phyloP scores from a whole-genome alignment of 1,284 basidiomycete species.

The Fistulinella staudtii region DNA sequence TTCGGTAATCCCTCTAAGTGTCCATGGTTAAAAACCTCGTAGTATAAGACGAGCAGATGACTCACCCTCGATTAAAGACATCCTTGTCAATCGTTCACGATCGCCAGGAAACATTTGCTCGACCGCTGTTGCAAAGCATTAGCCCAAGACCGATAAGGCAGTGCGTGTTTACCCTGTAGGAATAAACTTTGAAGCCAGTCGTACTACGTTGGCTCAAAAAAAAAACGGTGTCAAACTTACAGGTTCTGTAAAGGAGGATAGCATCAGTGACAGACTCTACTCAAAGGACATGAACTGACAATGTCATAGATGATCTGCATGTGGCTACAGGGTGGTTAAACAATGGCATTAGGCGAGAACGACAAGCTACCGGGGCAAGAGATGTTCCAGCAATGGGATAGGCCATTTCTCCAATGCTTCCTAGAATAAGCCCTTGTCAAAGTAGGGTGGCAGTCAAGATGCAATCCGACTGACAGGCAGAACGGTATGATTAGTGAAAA shows the following conservation, averaged over 20 bases:
- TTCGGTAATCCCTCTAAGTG: slow-evolving; percentile 75
- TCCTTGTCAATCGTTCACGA: slow-evolving; percentile 70
- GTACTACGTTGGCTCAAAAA: not conserved
- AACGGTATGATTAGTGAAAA: slow-evolving; percentile 92
- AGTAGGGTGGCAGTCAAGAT: not conserved
- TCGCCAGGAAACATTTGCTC: slow-evolving; percentile 88
- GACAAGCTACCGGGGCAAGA: slow-evolving; percentile 61
- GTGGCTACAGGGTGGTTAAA: slow-evolving; percentile 42
- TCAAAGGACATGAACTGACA: slow-evolving; percentile 40
- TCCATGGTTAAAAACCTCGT: not conserved
- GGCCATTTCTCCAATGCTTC: slow-evolving; percentile 87
- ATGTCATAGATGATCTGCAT: slow-evolving; percentile 91
- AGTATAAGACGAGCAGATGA: not conserved
- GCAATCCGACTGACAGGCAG: slow-evolving; percentile 49
- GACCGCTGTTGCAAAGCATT: slow-evolving; percentile 54
- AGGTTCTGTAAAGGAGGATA: slow-evolving; percentile 38
- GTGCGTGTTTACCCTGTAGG: slow-evolving; percentile 49
- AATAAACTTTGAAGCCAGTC: slow-evolving; percentile 44
- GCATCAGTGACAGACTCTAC: slow-evolving; percentile 7
- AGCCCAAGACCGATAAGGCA: not conserved
- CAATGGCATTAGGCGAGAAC: not conserved
- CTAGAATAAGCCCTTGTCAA: slow-evolving; percentile 31
- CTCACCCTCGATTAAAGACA: slow-evolving; percentile 85
- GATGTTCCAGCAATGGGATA: slow-evolving; percentile 74
- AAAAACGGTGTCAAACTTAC: slow-evolving; percentile 31